Base-by-base conservation (phyloP, 345 rosid genomes). In the Euphorbia peplus region DNA sequence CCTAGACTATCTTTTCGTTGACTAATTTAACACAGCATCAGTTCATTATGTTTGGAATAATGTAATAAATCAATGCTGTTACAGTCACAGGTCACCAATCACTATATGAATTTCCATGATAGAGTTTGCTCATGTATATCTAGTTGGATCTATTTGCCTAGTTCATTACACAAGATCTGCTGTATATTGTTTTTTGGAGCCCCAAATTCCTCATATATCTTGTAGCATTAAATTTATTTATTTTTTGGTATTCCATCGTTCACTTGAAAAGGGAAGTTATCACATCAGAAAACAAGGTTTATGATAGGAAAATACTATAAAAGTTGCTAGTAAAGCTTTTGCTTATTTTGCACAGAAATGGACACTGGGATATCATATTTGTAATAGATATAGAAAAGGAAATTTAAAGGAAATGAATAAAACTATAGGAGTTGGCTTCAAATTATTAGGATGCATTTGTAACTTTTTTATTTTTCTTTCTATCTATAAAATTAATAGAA, bases 1-100 rank as follows among this genome's bases (percentile, higher is more conserved):
- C 50, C 50, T 44, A 15, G 50, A 12, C 14, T 44, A 16, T 15
- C 15, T 7, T 19, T 21, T 52, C 28, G 19, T 9, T 53, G 10
- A 22, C 57, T 24, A 50, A 50, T 18, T 50, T 50, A 44, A 9
- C 16, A 1, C 24, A 9, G 55, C 63, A 32, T 32, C 24, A 2
- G 24, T n/a, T 18, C 24, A n/a, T 32, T 35, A 59, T 16, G 8
- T 15, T 4, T 32, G 19, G 14, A 30, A 32, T 32, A 32, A 32
- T 32, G 44, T n/a, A n/a, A n/a, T n/a, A n/a, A n/a, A 59, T 59
- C 63, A 59, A 59, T 30, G 35, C 44, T n/a, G 10, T 59, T 26
- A 8, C 25, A 30, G 44, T 59, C 63, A 35, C 10, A 35, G 63
- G 9, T 28, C n/a, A 4, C 9, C 4, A 11, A 50, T 50, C 50